Evolutionary conservation across 371 early-diverging fungal genomes (phyloP), one percentile per base, ranked within the genome.

Genomic region (Cokeromyces recurvatus): DNA sequence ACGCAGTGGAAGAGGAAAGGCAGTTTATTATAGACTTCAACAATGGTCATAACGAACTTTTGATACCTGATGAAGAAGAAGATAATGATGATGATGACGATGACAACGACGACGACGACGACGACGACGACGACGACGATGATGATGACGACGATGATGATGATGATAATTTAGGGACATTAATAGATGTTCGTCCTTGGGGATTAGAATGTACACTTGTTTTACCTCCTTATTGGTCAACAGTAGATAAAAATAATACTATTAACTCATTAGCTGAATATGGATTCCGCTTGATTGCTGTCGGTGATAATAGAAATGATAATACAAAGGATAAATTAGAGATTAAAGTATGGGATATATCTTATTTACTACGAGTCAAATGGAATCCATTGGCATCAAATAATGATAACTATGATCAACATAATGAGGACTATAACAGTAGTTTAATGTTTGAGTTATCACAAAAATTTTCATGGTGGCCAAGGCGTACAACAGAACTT

Each of bases 291-390:
- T 39, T 57, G 66, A 81, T 92, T 32, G 87, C 69, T 38, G 94
- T 94, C 49, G 96, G 96, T 32, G 96, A 96, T 54, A 94, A 94
- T 12, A 85, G 95, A 58, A 93, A 93, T 7, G 91, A 94, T 55
- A 92, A 91, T 55, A 92, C 92, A 1, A 74, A 87, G 4, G 65
- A 63, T 25, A 59, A 60, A 17, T 44, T 71, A 11, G 72, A 68
- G 24, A 65, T 71, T 51, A 67, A 68, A 41, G 64, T 71, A 0
- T 71, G 72, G 72, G 72, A 71, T 39, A 71, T 71, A 16, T 55
- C 65, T 2, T 63, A 65, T 40, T 21, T 71, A 4, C 40, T 71
- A 19, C 41, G 34, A 25, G 57, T 54, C 0, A 41, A 47, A 5
- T 67, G 68, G 68, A 38, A 58, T 7, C 71, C 66, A 0, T 45